These are phyloP conservation scores for Linum usitatissimum DNA, from an alignment of 345 rosid species.

Conservation along the genomic window DNA sequence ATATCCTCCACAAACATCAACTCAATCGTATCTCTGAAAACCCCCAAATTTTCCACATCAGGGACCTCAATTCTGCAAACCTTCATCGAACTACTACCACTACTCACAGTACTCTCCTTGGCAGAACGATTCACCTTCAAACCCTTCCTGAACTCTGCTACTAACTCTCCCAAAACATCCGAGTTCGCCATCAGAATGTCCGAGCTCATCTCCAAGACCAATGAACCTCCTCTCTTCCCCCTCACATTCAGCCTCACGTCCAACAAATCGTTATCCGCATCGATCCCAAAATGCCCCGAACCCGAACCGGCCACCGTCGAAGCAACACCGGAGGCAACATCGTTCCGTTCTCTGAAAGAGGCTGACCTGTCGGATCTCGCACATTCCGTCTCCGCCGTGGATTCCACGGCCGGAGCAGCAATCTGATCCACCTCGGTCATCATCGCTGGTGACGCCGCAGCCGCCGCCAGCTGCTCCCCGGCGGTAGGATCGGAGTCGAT, in stretches of 20 bases:
- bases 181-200: conserved; percentile 54
- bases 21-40: conserved; percentile 66
- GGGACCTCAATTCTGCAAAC: conserved; percentile 66
- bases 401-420: conserved; percentile 13
- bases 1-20: conserved; percentile 79
- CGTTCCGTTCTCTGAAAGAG: conserved; percentile 10
- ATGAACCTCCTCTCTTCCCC: conserved; percentile 54
- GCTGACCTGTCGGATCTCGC: conserved; percentile 16
- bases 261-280: conserved; percentile 20
- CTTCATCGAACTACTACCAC: neutral
- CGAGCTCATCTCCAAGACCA: conserved; percentile 66
- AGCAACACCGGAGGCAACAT: neutral
- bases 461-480: conserved; percentile 10
- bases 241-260: conserved; percentile 66
- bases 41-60: conserved; percentile 70
- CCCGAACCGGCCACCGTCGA: conserved; percentile 16
- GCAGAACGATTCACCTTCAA: conserved; percentile 18
- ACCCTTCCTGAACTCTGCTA: conserved; percentile 31
- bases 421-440: conserved; percentile 10
- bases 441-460: neutral
- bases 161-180: conserved; percentile 42
- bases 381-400: conserved; percentile 10
- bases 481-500: conserved; percentile 50
- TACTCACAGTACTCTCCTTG: neutral
- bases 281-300: conserved; percentile 8